A percentile compares a stretch with the other conserved stretches of the same genome.
phyloP scores from a whole-genome alignment of 139 green algal genomes.

The Astrephomene gubernaculifera region DNA sequence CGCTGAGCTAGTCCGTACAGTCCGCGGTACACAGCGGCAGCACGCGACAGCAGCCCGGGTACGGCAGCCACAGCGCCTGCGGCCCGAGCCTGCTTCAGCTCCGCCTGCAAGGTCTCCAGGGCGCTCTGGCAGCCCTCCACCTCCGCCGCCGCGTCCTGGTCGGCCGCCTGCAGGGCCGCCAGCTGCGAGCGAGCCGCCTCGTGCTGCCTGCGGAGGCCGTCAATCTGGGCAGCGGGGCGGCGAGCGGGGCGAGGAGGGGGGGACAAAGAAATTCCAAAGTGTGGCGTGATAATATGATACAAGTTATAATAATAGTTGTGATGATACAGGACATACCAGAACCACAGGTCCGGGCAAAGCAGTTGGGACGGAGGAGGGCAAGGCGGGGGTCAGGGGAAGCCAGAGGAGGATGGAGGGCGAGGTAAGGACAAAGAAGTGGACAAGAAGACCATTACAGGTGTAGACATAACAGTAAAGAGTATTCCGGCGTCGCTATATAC shows the following conservation, averaged over 20 bases:
- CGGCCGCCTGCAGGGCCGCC: background rate
- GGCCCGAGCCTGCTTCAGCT: slow-evolving; percentile 13
- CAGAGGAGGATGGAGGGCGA: too few species aligned
- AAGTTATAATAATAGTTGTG: too few species aligned
- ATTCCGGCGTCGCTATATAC: too few species aligned
- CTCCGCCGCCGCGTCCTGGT: background rate
- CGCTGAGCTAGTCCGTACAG: slow-evolving; percentile 46
- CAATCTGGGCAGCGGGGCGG: slow-evolving; percentile 23
- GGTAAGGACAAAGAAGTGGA: too few species aligned
- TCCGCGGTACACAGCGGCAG: slow-evolving; percentile 55
- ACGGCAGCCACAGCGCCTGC: background rate
- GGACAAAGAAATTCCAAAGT: background rate
- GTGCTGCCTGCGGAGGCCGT: slow-evolving; percentile 47
- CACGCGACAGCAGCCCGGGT: slow-evolving; percentile 38
- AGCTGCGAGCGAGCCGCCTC: slow-evolving; percentile 23
- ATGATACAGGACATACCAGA: too few species aligned
- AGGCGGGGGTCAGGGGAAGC: too few species aligned
- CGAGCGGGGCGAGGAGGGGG: background rate
- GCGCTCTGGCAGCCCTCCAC: slow-evolving; percentile 25
- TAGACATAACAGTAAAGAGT: too few species aligned
- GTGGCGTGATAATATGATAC: too few species aligned
- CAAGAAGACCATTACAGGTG: too few species aligned
- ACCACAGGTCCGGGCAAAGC: too few species aligned
- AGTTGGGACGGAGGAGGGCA: too few species aligned
- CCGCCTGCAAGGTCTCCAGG: background rate